Base-by-base conservation (phyloP, 345 rosid species). In the Reutealis trisperma region DNA sequence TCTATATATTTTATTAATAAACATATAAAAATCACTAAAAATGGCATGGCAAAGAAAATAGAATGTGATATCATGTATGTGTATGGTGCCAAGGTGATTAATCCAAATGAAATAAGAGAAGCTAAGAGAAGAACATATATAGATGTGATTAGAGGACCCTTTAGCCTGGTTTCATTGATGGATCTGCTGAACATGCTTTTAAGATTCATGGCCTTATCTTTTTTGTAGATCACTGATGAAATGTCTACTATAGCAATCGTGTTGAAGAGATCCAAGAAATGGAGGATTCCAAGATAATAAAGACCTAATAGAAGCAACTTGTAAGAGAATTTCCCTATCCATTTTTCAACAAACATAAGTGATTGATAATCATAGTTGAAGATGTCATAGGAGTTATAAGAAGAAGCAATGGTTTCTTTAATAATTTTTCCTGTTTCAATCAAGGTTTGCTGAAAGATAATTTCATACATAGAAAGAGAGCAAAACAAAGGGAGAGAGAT, bases 401-500 rank as follows among this genome's bases (percentile, higher is more conserved):
- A 66, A 72, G 34, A 67, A 75, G 4, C 30, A 6, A 8, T 18
- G 21, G 45, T 52, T 51, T 52, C 55, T 10, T 27, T 21, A 3
- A 77, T 19, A n/a, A 45, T 9, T 8, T 47, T 54, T 21, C 24
- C 25, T 4, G 78, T 24, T 45, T 59, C 57, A 8, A 74, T 49
- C 32, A 80, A 21, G 63, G 77, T 59, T 24, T 80, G 60, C 47
- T 80, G 82, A 41, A 82, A 70, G 76, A 80, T 22, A 19, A 65
- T 32, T 58, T 83, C 82, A 24, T 68, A 67, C 60, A 77, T n/a
- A 51, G 79, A 44, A 42, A 70, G 34, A 70, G 81, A 77, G 70
- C 54, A 67, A 71, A 84, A 82, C 42, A 73, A 45, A 54, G 87
- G 83, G 60, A 80, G 58, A 67, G 82, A 77, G 60, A 78, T 42